These are phyloP conservation scores for Saccharomycopsis phalli DNA, from an alignment of 1,139 yeast genomes.

Conservation along the genomic window DNA sequence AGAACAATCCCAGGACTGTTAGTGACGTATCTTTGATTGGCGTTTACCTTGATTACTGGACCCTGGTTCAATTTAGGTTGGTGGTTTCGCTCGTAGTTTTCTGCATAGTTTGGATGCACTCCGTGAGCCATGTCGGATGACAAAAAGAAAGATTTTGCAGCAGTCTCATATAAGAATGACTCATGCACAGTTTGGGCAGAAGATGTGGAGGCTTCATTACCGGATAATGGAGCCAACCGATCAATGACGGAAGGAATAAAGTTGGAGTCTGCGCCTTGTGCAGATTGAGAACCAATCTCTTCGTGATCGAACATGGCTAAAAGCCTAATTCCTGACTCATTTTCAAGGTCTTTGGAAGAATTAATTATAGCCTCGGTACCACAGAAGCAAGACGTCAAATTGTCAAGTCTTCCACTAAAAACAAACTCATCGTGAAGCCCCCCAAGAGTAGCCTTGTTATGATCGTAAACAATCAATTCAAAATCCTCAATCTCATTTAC, in stretches of 20 bases:
- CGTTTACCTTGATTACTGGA: slow-evolving; percentile 88
- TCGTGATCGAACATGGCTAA: slow-evolving; percentile 89
- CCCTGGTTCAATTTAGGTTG: slow-evolving; percentile 79
- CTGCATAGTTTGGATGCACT: slow-evolving; percentile 82
- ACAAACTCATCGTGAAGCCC: slow-evolving; percentile 87
- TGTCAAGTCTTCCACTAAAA: slow-evolving; percentile 89
- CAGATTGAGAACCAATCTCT: slow-evolving; percentile 87
- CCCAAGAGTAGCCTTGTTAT: slow-evolving; percentile 74
- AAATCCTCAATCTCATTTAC: slow-evolving; percentile 70
- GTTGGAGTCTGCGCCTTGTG: slow-evolving; percentile 95
- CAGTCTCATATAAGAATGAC: slow-evolving; percentile 45
- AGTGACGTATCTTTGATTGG: slow-evolving; percentile 92
- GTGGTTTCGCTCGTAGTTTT: slow-evolving; percentile 67
- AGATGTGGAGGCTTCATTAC: slow-evolving; percentile 28
- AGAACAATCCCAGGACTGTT: slow-evolving; percentile 84
- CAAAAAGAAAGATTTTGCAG: slow-evolving; percentile 76
- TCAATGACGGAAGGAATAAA: slow-evolving; percentile 71
- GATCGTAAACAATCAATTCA: slow-evolving; percentile 80
- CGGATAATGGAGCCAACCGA: slow-evolving; percentile 48
- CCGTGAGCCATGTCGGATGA: slow-evolving; percentile 98
- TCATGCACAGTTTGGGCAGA: slow-evolving; percentile 23
- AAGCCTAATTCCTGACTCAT: slow-evolving; percentile 54
- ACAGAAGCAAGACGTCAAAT: slow-evolving; percentile 78
- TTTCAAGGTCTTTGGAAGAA: slow-evolving; percentile 34
- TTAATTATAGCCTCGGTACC: slow-evolving; percentile 64